Evolutionary conservation across 75 land plant species (phyloP).

Genomic region (Chamaecyparis obtusa): DNA sequence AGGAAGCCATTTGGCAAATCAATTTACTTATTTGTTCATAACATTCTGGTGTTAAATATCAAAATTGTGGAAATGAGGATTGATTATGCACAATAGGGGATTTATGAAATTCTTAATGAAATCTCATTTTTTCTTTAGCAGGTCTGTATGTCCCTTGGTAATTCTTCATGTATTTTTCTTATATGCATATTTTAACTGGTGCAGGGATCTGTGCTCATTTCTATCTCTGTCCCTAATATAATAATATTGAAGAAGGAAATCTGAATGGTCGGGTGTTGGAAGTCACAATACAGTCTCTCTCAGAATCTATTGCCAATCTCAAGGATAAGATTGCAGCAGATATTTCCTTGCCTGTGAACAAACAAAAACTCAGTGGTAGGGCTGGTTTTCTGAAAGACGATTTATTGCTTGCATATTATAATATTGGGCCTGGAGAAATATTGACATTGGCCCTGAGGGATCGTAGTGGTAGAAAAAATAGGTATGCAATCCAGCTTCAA

Average conservation of each 20-base stretch:
- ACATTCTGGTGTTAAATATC: too few species aligned
- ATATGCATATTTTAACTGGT: neutral
- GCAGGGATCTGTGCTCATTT: slow-evolving; percentile 82
- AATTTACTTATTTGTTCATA: too few species aligned
- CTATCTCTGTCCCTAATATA: slow-evolving; percentile 87
- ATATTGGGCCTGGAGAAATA: slow-evolving; percentile 81
- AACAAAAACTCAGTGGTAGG: slow-evolving; percentile 90
- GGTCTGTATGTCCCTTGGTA: neutral
- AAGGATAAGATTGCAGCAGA: slow-evolving; percentile 97
- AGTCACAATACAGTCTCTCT: slow-evolving; percentile 71
- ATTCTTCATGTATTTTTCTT: neutral
- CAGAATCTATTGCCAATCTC: slow-evolving; percentile 75
- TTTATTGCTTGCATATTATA: slow-evolving; percentile 87
- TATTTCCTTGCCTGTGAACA: slow-evolving; percentile 87
- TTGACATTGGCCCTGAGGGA: slow-evolving; percentile 80
- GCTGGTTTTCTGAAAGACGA: slow-evolving; percentile 92
- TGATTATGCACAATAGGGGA: too few species aligned
- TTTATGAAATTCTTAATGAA: too few species aligned
- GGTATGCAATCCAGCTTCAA: neutral
- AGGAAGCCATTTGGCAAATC: too few species aligned
- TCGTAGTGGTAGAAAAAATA: slow-evolving; percentile 96
- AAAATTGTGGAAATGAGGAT: too few species aligned
- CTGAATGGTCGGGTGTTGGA: slow-evolving; percentile 89
- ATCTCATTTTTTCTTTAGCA: neutral
- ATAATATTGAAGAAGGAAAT: slow-evolving; percentile 86